These are phyloP conservation scores for Ustilago sp. DNA, from an alignment of 1,284 basidiomycete species.

Conservation along the genomic window DNA sequence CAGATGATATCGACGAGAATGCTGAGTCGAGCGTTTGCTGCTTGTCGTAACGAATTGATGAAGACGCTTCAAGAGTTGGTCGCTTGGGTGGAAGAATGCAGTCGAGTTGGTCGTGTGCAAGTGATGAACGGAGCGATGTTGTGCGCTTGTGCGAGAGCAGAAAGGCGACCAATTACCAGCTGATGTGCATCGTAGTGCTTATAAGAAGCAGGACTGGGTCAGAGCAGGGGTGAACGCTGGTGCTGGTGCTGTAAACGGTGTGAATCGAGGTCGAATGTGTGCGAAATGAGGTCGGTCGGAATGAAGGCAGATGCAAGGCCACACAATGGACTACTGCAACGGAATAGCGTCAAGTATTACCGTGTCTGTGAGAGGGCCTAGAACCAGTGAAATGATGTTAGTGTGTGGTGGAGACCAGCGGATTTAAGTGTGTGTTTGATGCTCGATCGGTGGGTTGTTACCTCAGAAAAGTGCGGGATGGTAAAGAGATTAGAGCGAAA, in stretches of 20 bases:
- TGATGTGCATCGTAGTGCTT: conserved; percentile 13
- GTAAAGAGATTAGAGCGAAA: not conserved
- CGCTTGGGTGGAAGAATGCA: not conserved
- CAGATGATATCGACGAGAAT: not conserved
- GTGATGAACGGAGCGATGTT: not conserved
- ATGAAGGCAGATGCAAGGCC: conserved; percentile 3
- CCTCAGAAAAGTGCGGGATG: not conserved
- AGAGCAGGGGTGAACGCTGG: not conserved
- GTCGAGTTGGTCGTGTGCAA: not conserved
- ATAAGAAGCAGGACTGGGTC: conserved; percentile 1
- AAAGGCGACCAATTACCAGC: conserved; percentile 6
- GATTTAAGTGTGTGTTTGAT: not conserved
- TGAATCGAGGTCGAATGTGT: not conserved
- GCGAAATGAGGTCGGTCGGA: conserved; percentile 14
- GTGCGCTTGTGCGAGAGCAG: conserved; percentile 6
- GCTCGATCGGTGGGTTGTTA: not conserved
- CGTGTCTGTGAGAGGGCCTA: not conserved
- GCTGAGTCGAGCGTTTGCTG: too few relatives aligned
- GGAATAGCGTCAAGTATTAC: not conserved
- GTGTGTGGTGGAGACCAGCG: not conserved
- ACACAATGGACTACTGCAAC: not conserved
- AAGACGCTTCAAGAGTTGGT: not conserved
- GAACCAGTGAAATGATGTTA: not conserved
- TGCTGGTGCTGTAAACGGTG: conserved; percentile 6
- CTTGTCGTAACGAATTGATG: not conserved